Evolutionary conservation across 192 early-diverging fungal species (phyloP), one percentile per base, ranked within the genome.

Genomic region (Spinellus fusiger): DNA sequence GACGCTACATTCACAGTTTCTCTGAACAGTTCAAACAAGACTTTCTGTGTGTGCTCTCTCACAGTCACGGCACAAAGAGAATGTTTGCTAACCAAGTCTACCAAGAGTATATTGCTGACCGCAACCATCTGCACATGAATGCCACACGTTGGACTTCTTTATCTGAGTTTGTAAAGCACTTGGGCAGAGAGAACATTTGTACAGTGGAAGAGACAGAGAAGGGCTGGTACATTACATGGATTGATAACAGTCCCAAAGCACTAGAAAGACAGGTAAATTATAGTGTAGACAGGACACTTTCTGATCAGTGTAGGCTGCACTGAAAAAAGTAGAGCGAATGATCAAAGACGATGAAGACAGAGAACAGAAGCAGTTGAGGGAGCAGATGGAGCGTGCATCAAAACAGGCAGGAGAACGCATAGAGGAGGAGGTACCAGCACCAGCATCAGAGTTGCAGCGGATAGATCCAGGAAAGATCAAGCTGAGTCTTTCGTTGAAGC

Each of bases 91-190:
- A 99, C 68, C 83, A 88, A 18, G 93, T 98, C 1, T 99, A 99
- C 77, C 92, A 99, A 69, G 96, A 99, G 71, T 93, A 94, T 32
- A 92, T 99, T 61, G 73, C 86, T 5, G 92, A 99, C 70, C 74
- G 88, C 28, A 77, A 91, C 51, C 96, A 99, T 73, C 61, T 94
- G 40, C 96, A 99, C 65, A 96, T 99, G 94, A 99, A 96, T 63
- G 78, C 93, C 1, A 99, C 96, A 0, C 69, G 82, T 53, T 99
- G 96, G 96, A 76, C 85, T 4, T 82, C 93, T n/a, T 73, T 99
- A 28, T 78, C 87, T 5, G 93, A 92, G 40, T 99, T 95, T 71
- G 81, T 86, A 44, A 93, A 87, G 75, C 76, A 91, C 65, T 68
- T 99, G 35, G 95, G 94, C 2, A 80, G 80, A 52, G 82, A 92